Evolutionary conservation across 2,329 filamentous ascomycete species (phyloP), one percentile per base, ranked within the genome.

Genomic region (Aspergillus texensis): DNA sequence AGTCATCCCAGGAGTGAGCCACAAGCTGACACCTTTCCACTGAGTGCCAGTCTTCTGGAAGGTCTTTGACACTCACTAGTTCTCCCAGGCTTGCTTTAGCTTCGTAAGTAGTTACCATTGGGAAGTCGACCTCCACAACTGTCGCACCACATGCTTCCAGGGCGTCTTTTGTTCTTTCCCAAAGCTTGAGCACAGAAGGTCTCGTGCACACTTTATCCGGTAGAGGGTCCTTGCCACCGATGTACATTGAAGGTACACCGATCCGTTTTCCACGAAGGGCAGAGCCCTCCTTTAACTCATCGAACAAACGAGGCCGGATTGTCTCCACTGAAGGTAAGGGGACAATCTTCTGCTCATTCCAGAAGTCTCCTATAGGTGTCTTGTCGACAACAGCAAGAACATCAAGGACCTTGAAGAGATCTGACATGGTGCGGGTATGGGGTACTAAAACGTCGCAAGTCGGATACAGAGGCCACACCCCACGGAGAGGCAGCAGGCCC

Each of bases 361-460:
- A 88, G 67, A 88, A 88, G 64, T 88, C 85, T 1, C 83, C 81
- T 4, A 65, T 58, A 0, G 74, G 74, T 3, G 76, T 72, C 2
- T 70, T 19, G 63, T 88, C 85, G 0, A 79, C 72, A 0, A 71
- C 75, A 0, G 77, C 79, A 57, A 87, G 76, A 9, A 85, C 79
- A 52, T 84, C 79, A 0, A 88, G 74, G 0, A 88, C 67, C 0
- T 72, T 69, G 11, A 86, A 75, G 71, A 88, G 74, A 68, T 88
- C 85, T 2, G 71, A 63, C 52, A 87, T 76, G 0, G 79, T 83
- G 30, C 84, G 75, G 0, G 85, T 82, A 59, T 86, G 83, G 1
- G 85, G 85, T 0, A 85, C 83, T 0, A 86, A 72, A 0, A 84
- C 81, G 71, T 88, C 85, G 65, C 85, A 86, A 0, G 83, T 86